Evolutionary conservation across 805 yeast genomes (phyloP), one percentile per base, ranked within the genome.

Genomic region (Sugiyamaella marilandica): DNA sequence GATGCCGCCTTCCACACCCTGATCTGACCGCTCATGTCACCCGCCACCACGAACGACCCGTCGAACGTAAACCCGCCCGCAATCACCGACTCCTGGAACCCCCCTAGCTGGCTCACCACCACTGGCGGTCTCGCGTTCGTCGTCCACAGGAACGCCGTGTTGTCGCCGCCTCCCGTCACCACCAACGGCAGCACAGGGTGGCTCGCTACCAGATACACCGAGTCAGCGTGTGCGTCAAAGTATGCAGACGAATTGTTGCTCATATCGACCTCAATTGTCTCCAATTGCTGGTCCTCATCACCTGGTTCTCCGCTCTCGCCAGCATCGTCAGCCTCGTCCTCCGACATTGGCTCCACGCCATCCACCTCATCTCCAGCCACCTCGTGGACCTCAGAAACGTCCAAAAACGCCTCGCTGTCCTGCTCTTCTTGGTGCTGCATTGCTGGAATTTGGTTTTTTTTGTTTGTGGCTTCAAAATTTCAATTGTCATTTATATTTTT

Each of bases 101-200:
- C 95, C 49, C 74, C 73, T 54, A 94, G 72, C 62, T 86, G 83
- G 37, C 86, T 83, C 1, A 89, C 91, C 53, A 86, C 75, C 57
- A 83, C 81, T 10, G 97, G 88, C 32, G 96, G 96, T 55, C 81
- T 82, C 1, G 88, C 76, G 68, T 89, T 95, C 1, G 95, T 84
- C 2, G 97, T 89, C 98, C 98, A 94, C 62, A 94, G 66, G 66
- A 81, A 87, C 1, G 91, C 97, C 24, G 81, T 74, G 67, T 92
- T 84, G 68, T 94, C 99, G 54, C 96, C 98, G 41, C 97, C 98
- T 31, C 99, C 99, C 19, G 92, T 79, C n/a, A 84, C 85, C 8
- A 87, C 94, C 67, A 75, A 62, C 14, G 97, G 97, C 55, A 90
- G 74, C 5, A 76, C 76, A 37, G 97, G 97, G 67, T 94, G 97